Evolutionary conservation across 768 basidiomycete genomes (phyloP), one percentile per base, ranked within the genome.

Genomic region (Termitomyces titanicus): DNA sequence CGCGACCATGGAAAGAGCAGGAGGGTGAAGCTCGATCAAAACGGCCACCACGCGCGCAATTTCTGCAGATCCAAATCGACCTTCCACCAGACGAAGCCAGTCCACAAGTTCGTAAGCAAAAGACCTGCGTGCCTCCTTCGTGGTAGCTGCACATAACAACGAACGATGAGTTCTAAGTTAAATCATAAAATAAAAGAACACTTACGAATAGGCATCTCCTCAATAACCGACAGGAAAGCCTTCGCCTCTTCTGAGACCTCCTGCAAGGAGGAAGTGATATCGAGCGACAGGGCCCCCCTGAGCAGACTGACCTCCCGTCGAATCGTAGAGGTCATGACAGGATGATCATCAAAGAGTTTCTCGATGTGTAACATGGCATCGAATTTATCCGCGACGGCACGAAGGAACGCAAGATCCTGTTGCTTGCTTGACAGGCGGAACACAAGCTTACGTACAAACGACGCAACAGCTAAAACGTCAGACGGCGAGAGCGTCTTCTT

Each of bases 391-490:
- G 58, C 62, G 45, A 74, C 61, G 5, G 56, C 57, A n/a, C 64
- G 64, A 33, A 84, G 62, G 45, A 80, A 72, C 1, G 59, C 60
- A 3, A 79, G 61, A 51, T 79, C 74, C 7, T 71, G 72, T 42
- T 81, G 74, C 61, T 87, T 88, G 8, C 79, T 72, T 0, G 79
- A 68, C 13, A 95, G 68, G 25, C 75, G 75, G 40, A 85, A 72
- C 1, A 86, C 51, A 5, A 97, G 71, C 56, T 79, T 80, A n/a
- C 91, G 77, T 17, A 85, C 56, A 62, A 84, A 96, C 0, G 79
- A 71, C 6, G 80, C 70, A 20, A 94, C 64, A 0, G 88, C 82
- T 5, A 91, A 73, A 5, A 79, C 68, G 57, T 89, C 86, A 1
- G 86, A 83, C 2, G 85, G 74, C 0, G 77, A 67, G 18, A 89